Evolutionary conservation across 495 filamentous ascomycete genomes (phyloP), one percentile per base, ranked within the genome.

Genomic region (Talaromyces thailandensis): DNA sequence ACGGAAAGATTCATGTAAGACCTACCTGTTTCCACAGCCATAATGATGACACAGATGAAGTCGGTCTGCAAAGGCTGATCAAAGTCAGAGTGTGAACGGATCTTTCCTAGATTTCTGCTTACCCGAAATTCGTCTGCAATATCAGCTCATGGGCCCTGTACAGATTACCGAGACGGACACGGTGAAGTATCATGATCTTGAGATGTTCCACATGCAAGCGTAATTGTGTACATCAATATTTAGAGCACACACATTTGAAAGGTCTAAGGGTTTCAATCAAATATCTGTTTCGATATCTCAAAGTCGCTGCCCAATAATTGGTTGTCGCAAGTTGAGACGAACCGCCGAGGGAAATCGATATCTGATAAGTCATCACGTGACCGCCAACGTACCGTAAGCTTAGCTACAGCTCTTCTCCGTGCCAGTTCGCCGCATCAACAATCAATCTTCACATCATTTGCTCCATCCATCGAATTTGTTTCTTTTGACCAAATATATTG

Each of bases 381-480:
- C 16, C 12, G 11, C n/a, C 4, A 9, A 14, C 51, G 23, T 16
- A 16, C 35, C 35, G 23, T 25, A 28, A 55, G 51, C 51, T 55
- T 28, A 55, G 51, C 51, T 55, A 23, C 14, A 55, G 51, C 51
- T 55, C 51, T 55, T 55, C 51, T 28, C 51, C 24, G 26, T 28
- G 11, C 26, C 11, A 55, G 23, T 57, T 57, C 26, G 29, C 55
- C 55, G 55, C 55, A 35, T 57, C 55, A 57, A 57, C 55, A 57
- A 31, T 14, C 29, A 29, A 35, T 29, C 28, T 14, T 35, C 28
- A 24, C 55, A 24, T 25, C 24, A 32, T 25, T 7, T 31, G 24
- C 14, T 35, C 24, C 12, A 29, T 35, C 29, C 55, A 57, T 57
- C 55, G 14, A n/a, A 12, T 56, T 23, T 35, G 0, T 12, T 57